phyloP scores from a whole-genome alignment of 768 basidiomycete genomes.

The Stropharia rugosoannulata region DNA sequence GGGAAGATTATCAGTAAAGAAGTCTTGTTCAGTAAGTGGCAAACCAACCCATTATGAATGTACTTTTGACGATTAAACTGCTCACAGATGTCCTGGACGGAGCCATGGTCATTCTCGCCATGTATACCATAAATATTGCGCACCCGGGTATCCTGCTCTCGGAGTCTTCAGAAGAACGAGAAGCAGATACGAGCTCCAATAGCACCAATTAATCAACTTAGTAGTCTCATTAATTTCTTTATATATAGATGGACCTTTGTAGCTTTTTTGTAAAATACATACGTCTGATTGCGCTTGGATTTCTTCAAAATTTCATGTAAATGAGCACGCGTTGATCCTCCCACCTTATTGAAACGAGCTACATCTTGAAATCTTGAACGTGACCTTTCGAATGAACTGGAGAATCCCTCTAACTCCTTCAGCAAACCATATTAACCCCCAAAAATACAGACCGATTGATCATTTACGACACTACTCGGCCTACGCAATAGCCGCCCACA shows the following conservation, averaged over 20 bases:
- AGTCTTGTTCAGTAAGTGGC: slow-evolving; percentile 25
- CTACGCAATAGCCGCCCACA: slow-evolving; percentile 24
- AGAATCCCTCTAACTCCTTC: no score
- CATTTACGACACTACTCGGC: neutral
- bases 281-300: no score
- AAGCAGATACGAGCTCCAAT: neutral
- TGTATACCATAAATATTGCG: neutral
- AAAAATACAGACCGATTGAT: no score
- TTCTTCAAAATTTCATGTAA: no score
- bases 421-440: no score
- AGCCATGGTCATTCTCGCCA: neutral
- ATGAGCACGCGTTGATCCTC: no score
- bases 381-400: no score
- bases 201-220: neutral
- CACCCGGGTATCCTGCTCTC: neutral
- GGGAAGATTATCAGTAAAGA: slow-evolving; percentile 46
- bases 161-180: neutral
- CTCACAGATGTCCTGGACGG: neutral
- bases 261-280: no score
- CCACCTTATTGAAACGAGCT: no score
- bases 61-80: neutral
- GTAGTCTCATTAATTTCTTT: no score
- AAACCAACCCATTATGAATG: neutral
- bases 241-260: no score
- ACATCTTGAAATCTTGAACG: no score